A percentile compares a stretch with the other conserved stretches of the same genome.
Conservation (phyloP, 106 monocot species). For the Acorus gramineus region DNA sequence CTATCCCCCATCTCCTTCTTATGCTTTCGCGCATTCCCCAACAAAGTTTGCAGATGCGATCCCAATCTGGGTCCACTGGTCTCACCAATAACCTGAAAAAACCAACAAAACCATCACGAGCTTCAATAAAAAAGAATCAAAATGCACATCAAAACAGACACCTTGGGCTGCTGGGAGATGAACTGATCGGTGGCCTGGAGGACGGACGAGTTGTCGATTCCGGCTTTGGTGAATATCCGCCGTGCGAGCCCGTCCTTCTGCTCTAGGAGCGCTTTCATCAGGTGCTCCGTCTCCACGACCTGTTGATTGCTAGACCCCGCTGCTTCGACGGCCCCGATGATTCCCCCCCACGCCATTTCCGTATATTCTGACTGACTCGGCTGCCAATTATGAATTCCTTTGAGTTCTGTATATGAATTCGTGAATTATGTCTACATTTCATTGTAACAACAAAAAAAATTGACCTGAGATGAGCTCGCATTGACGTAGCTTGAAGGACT, state of each 20-base stretch:
- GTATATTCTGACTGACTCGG: constrained; percentile 54
- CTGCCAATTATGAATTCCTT: constrained; percentile 14
- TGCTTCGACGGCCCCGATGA: constrained; percentile 62
- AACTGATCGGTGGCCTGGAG: constrained; percentile 70
- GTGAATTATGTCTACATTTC: too few relatives aligned
- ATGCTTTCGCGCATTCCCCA: constrained; percentile 74
- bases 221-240: constrained; percentile 77
- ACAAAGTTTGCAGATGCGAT: constrained; percentile 39
- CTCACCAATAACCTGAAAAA: constrained; percentile 47
- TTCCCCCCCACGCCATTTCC: constrained; percentile 84
- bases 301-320: constrained; percentile 60
- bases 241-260: constrained; percentile 91
- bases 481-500: too few relatives aligned
- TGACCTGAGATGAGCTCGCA: too few relatives aligned
- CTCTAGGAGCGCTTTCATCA: constrained; percentile 93
- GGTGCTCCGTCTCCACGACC: constrained; percentile 77
- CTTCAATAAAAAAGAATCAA: too few relatives aligned
- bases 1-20: constrained; percentile 76
- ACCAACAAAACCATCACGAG: background rate
- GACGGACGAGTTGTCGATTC: constrained; percentile 67
- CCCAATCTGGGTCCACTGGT: constrained; percentile 60
- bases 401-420: too few relatives aligned
- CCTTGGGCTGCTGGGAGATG: constrained; percentile 72
- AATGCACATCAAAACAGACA: constrained; percentile 2
- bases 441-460: too few relatives aligned